phyloP scores from a whole-genome alignment of 2,329 filamentous ascomycete species.

The Neonectria punicea region DNA sequence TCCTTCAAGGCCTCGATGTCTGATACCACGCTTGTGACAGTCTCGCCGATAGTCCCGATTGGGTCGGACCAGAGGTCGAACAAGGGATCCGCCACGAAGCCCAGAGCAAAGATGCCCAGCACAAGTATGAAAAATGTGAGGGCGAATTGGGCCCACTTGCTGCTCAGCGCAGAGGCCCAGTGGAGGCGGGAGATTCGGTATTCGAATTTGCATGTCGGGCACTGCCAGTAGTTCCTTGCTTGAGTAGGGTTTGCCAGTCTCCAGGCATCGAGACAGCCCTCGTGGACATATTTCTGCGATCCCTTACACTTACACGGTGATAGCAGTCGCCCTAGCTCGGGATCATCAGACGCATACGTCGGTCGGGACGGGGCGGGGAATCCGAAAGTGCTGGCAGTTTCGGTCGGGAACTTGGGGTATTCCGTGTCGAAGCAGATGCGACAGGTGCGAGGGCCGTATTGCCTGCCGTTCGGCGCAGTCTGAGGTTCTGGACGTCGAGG shows the following conservation, averaged over 20 bases:
- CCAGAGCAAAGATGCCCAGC: constrained; percentile 80
- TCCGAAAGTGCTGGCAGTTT: constrained; percentile 46
- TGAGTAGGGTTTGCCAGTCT: constrained; percentile 74
- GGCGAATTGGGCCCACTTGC: constrained; percentile 71
- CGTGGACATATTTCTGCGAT: constrained; percentile 92
- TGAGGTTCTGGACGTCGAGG: constrained; percentile 15
- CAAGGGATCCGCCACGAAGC: constrained; percentile 92
- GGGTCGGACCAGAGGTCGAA: constrained; percentile 90
- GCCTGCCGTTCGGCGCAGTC: constrained; percentile 41
- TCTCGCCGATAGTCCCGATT: constrained; percentile 66
- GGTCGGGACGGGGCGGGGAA: constrained; percentile 50
- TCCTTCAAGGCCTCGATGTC: constrained; percentile 51
- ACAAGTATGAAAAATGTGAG: constrained; percentile 80
- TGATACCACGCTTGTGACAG: constrained; percentile 58
- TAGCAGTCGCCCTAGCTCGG: constrained; percentile 79
- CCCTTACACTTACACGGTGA: constrained; percentile 95
- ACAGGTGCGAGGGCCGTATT: constrained; percentile 80
- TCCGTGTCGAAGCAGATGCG: constrained; percentile 86
- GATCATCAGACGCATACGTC: constrained; percentile 78
- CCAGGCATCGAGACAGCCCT: constrained; percentile 88
- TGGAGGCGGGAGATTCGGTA: constrained; percentile 83
- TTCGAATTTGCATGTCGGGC: constrained; percentile 85
- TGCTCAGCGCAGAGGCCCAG: constrained; percentile 77
- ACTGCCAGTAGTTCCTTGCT: constrained; percentile 83
- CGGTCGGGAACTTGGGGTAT: constrained; percentile 58